Conservation (phyloP, 495 filamentous ascomycete genomes). For the Aspergillus heteromorphus region DNA sequence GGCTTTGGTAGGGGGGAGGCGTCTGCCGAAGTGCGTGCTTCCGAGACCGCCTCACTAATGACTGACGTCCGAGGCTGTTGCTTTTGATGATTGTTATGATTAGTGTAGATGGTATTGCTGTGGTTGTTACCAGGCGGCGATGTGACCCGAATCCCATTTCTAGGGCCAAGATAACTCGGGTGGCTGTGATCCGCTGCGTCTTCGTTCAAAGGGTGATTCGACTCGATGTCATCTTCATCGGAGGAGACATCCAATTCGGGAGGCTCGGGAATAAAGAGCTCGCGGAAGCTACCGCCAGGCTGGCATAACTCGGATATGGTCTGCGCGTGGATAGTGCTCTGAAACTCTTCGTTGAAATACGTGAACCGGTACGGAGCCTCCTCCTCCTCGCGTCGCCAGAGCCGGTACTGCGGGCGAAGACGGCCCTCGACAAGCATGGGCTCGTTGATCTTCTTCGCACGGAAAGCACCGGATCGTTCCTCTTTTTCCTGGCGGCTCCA, state of each 20-base stretch:
- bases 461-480: constrained; percentile 76
- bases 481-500: constrained; percentile 93
- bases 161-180: background rate
- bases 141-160: background rate
- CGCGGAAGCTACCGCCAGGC: constrained; percentile 72
- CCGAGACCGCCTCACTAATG: constrained; percentile 30
- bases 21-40: constrained; percentile 18
- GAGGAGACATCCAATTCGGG: constrained; percentile 58
- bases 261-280: constrained; percentile 78
- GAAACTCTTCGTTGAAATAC: constrained; percentile 96
- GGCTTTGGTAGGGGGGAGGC: constrained; percentile 21
- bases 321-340: constrained; percentile 89
- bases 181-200: constrained; percentile 15
- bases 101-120: background rate
- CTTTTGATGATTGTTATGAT: constrained; percentile 4
- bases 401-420: constrained; percentile 68
- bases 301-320: constrained; percentile 88
- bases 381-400: constrained; percentile 84
- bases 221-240: constrained; percentile 62
- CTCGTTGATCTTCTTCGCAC: constrained; percentile 87
- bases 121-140: background rate
- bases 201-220: constrained; percentile 28
- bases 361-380: constrained; percentile 93
- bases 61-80: constrained; percentile 19
- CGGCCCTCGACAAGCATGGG: constrained; percentile 87